Conservation (phyloP, 495 filamentous ascomycete species). For the Lepidopterella palustris region DNA sequence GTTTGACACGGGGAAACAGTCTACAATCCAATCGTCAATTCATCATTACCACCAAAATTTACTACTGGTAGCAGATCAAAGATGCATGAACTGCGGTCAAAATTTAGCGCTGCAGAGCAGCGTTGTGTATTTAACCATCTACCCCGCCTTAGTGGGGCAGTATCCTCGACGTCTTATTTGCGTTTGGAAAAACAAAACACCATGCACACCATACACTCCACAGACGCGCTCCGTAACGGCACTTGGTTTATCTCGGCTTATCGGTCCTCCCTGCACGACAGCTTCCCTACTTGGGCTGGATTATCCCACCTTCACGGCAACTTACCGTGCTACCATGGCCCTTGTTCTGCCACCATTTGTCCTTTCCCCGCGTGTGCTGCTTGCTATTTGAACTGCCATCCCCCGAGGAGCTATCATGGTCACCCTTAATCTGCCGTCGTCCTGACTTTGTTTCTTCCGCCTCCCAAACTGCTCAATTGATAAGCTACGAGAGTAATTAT, state of each 20-base stretch:
- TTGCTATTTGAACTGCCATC: conserved; percentile 4
- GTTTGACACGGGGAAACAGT: no score
- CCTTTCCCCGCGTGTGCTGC: conserved; percentile 14
- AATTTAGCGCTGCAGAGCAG: no score
- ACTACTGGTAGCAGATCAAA: no score
- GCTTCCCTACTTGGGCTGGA: conserved; percentile 8
- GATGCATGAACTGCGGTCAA: no score
- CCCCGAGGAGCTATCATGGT: no score
- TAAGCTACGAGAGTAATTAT: background rate
- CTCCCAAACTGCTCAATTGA: background rate
- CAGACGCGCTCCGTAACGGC: conserved; percentile 29
- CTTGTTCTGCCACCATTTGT: background rate
- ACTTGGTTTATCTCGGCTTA: conserved; percentile 27
- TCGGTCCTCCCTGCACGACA: conserved; percentile 16
- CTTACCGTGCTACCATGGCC: conserved; percentile 8
- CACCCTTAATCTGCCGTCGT: background rate
- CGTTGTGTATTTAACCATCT: background rate
- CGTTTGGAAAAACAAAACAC: conserved; percentile 4
- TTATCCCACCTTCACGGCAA: conserved; percentile 12
- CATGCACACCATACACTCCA: no score
- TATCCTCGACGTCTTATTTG: conserved; percentile 9
- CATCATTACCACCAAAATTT: no score
- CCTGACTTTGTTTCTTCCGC: background rate
- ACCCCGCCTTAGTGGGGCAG: conserved; percentile 26
- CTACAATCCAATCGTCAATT: no score